These are phyloP conservation scores for Ligustrum vulgare DNA, from an alignment of 257 asterid genomes.

Conservation along the genomic window DNA sequence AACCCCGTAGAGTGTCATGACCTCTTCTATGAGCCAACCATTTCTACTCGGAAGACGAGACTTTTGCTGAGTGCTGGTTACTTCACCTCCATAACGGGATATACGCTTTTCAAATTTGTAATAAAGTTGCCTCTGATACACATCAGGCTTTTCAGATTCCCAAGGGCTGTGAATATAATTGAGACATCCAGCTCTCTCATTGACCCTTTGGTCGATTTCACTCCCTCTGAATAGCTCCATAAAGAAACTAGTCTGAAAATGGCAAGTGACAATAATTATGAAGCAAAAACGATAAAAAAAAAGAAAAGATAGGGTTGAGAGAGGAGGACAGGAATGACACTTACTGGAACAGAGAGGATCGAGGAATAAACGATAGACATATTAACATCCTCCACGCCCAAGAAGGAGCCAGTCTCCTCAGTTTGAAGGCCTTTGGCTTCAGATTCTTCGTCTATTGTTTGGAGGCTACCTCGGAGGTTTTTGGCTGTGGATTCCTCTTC, in stretches of 20 bases:
- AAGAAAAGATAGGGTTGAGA: not conserved
- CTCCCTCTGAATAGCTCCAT: conserved; percentile 90
- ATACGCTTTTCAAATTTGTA: conserved; percentile 80
- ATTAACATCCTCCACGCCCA: conserved; percentile 72
- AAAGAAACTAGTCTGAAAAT: conserved; percentile 70
- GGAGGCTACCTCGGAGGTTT: conserved; percentile 40
- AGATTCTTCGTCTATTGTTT: conserved; percentile 63
- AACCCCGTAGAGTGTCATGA: conserved; percentile 94
- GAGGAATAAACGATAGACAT: conserved; percentile 78
- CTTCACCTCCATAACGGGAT: conserved; percentile 89
- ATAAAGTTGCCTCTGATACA: conserved; percentile 77
- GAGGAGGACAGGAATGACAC: conserved; percentile 29
- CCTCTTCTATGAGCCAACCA: conserved; percentile 94
- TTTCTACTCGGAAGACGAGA: conserved; percentile 56
- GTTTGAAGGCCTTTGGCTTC: conserved; percentile 57
- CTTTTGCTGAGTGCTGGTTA: conserved; percentile 92
- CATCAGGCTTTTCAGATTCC: conserved; percentile 90
- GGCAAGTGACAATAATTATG: conserved; percentile 5
- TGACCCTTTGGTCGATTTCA: conserved; percentile 78
- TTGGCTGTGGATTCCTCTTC: conserved; percentile 69
- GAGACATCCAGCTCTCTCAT: conserved; percentile 90
- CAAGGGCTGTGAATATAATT: conserved; percentile 81
- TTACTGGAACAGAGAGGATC: conserved; percentile 76
- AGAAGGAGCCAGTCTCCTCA: conserved; percentile 71
- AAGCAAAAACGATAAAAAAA: not conserved